Conservation (phyloP, 2,329 filamentous ascomycete species). For the Coniochaeta sp. region DNA sequence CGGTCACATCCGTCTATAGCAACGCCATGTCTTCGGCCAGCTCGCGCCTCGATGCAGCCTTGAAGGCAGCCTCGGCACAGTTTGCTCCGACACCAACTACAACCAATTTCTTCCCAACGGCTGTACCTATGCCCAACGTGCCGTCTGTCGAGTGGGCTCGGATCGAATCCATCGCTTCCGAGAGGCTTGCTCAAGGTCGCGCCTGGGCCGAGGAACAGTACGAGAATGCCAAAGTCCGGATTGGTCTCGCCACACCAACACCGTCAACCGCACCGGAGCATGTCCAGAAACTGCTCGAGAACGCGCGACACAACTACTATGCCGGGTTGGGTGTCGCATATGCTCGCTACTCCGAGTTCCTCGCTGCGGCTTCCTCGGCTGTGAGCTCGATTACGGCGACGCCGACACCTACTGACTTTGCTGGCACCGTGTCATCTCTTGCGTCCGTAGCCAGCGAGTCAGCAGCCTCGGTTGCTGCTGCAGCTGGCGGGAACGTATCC, state of each 20-base stretch:
- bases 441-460: slow-evolving; percentile 41
- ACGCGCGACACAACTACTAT: slow-evolving; percentile 63
- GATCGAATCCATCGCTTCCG: slow-evolving; percentile 59
- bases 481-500: slow-evolving; percentile 31
- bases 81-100: slow-evolving; percentile 40
- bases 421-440: slow-evolving; percentile 35
- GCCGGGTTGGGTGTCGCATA: slow-evolving; percentile 73
- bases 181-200: slow-evolving; percentile 63
- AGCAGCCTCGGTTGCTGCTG: slow-evolving; percentile 35
- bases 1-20: slow-evolving; percentile 62
- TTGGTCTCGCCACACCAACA: slow-evolving; percentile 56
- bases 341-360: slow-evolving; percentile 68
- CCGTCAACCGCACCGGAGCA: slow-evolving; percentile 34
- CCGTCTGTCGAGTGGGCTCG: slow-evolving; percentile 39
- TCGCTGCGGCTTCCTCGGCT: slow-evolving; percentile 64
- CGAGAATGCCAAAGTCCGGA: slow-evolving; percentile 57
- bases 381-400: slow-evolving; percentile 53
- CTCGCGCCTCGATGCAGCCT: slow-evolving; percentile 46
- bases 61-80: slow-evolving; percentile 43
- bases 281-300: slow-evolving; percentile 52
- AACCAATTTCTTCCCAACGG: slow-evolving; percentile 25
- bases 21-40: slow-evolving; percentile 57
- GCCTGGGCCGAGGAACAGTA: slow-evolving; percentile 66
- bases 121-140: slow-evolving; percentile 16
- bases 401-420: slow-evolving; percentile 50